Evolutionary conservation across 2,329 filamentous ascomycete species (phyloP).

Genomic region (Scedosporium boydii): DNA sequence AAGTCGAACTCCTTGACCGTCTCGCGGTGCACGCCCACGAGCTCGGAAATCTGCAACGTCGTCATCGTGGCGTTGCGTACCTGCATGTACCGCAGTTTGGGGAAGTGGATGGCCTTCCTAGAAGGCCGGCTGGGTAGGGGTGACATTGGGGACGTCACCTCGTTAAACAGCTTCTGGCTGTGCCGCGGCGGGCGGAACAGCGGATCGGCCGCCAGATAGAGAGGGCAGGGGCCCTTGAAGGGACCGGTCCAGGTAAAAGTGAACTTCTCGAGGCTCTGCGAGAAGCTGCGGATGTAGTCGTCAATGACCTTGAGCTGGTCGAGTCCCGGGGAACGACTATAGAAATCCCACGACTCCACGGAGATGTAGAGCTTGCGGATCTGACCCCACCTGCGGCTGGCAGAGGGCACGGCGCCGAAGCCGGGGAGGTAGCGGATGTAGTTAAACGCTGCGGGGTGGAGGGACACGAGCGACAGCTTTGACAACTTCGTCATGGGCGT

Average conservation of each 20-base stretch:
- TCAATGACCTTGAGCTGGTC: slow-evolving; percentile 73
- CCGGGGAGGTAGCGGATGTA: slow-evolving; percentile 69
- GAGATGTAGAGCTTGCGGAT: slow-evolving; percentile 65
- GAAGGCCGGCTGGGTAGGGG: slow-evolving; percentile 43
- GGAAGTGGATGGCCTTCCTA: slow-evolving; percentile 54
- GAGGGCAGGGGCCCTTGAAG: slow-evolving; percentile 60
- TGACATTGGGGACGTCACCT: slow-evolving; percentile 56
- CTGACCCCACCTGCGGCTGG: slow-evolving; percentile 65
- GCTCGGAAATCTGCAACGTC: slow-evolving; percentile 56
- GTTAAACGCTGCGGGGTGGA: slow-evolving; percentile 67
- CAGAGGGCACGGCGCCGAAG: slow-evolving; percentile 65
- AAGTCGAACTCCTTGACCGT: slow-evolving; percentile 73
- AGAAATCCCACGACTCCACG: slow-evolving; percentile 61
- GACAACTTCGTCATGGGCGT: slow-evolving; percentile 55
- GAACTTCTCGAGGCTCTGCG: slow-evolving; percentile 56
- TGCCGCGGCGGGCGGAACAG: slow-evolving; percentile 50
- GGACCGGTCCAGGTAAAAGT: slow-evolving; percentile 71
- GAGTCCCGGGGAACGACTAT: slow-evolving; percentile 46
- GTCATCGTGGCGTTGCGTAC: slow-evolving; percentile 66
- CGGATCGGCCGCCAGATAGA: slow-evolving; percentile 61
- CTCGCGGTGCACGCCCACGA: slow-evolving; percentile 57
- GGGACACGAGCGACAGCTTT: slow-evolving; percentile 60
- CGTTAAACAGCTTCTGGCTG: slow-evolving; percentile 51
- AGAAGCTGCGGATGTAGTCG: slow-evolving; percentile 66
- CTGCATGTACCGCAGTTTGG: slow-evolving; percentile 56